These are phyloP conservation scores for Sporisorium sorghi DNA, from an alignment of 1,284 basidiomycete genomes.

Conservation along the genomic window DNA sequence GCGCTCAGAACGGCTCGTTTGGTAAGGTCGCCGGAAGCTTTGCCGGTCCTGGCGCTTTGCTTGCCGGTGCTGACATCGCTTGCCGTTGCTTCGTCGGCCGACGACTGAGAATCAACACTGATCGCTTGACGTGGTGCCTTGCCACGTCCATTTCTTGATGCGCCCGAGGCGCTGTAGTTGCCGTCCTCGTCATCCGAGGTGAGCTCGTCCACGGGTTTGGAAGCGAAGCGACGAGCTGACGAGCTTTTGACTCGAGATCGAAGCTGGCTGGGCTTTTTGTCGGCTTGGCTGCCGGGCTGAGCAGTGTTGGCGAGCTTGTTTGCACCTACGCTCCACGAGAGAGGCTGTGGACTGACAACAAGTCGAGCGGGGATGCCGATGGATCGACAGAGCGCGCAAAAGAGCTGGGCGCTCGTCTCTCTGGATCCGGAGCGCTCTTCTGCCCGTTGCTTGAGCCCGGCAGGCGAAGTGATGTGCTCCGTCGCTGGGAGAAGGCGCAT, in stretches of 20 bases:
- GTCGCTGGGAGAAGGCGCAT: slow-evolving; percentile 72
- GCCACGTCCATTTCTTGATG: slow-evolving; percentile 10
- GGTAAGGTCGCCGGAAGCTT: slow-evolving; percentile 16
- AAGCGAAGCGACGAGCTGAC: slow-evolving; percentile 20
- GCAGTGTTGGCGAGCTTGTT: slow-evolving; percentile 62
- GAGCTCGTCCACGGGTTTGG: slow-evolving; percentile 49
- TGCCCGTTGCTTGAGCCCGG: slow-evolving; percentile 89
- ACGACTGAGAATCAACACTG: slow-evolving; percentile 21
- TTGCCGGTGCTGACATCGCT: slow-evolving; percentile 21
- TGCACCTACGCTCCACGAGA: slow-evolving; percentile 78
- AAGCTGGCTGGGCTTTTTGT: slow-evolving; percentile 55
- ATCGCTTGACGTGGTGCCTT: slow-evolving; percentile 14
- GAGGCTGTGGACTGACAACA: slow-evolving; percentile 88
- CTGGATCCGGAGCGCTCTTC: slow-evolving; percentile 83
- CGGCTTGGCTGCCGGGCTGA: slow-evolving; percentile 57
- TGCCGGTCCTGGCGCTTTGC: slow-evolving; percentile 2
- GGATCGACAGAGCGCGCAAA: slow-evolving; percentile 87
- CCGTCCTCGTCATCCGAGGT: slow-evolving; percentile 55
- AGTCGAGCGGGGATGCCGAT: slow-evolving; percentile 88
- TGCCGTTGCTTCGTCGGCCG: slow-evolving; percentile 16
- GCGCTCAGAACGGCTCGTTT: slow-evolving; percentile 33
- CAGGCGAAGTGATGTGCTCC: slow-evolving; percentile 80
- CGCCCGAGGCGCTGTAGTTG: slow-evolving; percentile 20
- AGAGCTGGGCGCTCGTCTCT: slow-evolving; percentile 89
- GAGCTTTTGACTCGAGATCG: slow-evolving; percentile 18